Base-by-base conservation (phyloP, 345 rosid genomes). In the Fremontodendron californicum region DNA sequence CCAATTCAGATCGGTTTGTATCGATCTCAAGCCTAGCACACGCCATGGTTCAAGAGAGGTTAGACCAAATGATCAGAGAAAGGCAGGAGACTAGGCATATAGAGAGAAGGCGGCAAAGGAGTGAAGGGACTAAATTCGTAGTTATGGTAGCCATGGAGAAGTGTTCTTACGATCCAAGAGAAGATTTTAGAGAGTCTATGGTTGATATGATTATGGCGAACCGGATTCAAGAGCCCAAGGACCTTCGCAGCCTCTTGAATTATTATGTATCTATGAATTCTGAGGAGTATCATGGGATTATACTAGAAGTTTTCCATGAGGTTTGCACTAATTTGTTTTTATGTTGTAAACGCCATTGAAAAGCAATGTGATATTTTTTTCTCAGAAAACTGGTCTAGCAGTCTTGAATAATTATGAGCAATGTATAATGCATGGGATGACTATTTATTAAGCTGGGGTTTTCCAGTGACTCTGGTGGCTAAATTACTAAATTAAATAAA, bases 131-230 rank as follows among this genome's bases (percentile, higher is more conserved):
- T 16, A 91, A 86, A 83, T 92, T 94, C 58, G 81, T 94, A 9
- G 91, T 94, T 23, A 88, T 95, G 98, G 88, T 93, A 73, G 99
- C 97, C 0, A 86, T 86, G 93, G 99, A 95, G 79, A 95, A 88
- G 83, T 80, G 87, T 79, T 91, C 98, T 29, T 79, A 81, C 42
- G 92, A 91, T 86, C 97, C 94, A 23, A 84, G 89, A 78, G 87
- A 86, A 77, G 99, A 95, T 78, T 95, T 93, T 62, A 82, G 87
- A 78, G 91, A 88, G 39, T 94, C 98, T 18, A 90, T 95, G 93
- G 78, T 89, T 12, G 94, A 91, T 80, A 90, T 95, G 94, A 91
- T 95, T 48, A 77, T 85, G 75, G 85, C 83, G 0, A 95, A 91
- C 80, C 84, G 84, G 75, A 85, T 93, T 39, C 84, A 85, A 58